A percentile compares a stretch with the other conserved stretches of the same genome.
Evolutionary conservation across 2,329 filamentous ascomycete genomes (phyloP).

Genomic region (Colletotrichum plurivorum): DNA sequence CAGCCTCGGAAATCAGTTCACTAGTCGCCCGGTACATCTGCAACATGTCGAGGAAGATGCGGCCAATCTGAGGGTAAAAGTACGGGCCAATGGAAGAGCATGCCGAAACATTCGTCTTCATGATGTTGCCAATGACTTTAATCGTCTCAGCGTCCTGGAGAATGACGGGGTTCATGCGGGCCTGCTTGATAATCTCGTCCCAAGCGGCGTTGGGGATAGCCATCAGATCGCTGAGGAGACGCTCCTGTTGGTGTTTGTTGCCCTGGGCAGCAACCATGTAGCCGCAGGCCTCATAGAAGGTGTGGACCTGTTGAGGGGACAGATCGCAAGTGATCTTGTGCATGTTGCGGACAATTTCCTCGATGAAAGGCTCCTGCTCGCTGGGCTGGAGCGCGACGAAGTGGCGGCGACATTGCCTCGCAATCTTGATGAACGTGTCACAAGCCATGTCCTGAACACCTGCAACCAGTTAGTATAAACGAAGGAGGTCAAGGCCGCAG

Average conservation of each 20-base stretch:
- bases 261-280: conserved; percentile 99
- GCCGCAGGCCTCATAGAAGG: conserved; percentile 98
- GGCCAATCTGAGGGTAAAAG: conserved; percentile 97
- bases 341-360: conserved; percentile 97
- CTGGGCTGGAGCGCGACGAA: conserved; percentile 97
- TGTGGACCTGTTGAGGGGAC: conserved; percentile 96
- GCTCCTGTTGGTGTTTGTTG: conserved; percentile 93
- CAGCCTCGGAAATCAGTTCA: conserved; percentile 92
- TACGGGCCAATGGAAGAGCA: conserved; percentile 97
- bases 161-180: conserved; percentile 86
- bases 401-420: conserved; percentile 96
- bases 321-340: conserved; percentile 96
- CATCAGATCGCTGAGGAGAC: conserved; percentile 93
- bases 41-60: conserved; percentile 98
- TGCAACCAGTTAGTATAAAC: conserved; percentile 48
- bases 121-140: conserved; percentile 99
- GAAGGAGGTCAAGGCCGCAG: no score
- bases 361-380: conserved; percentile 96
- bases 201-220: conserved; percentile 92
- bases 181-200: conserved; percentile 93
- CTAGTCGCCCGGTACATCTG: conserved; percentile 99
- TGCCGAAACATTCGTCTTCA: conserved; percentile 99
- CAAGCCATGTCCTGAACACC: conserved; percentile 99
- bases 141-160: conserved; percentile 95
- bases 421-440: conserved; percentile 99